Conservation (phyloP, 2,329 filamentous ascomycete species). For the Purpureocillium lavendulum region DNA sequence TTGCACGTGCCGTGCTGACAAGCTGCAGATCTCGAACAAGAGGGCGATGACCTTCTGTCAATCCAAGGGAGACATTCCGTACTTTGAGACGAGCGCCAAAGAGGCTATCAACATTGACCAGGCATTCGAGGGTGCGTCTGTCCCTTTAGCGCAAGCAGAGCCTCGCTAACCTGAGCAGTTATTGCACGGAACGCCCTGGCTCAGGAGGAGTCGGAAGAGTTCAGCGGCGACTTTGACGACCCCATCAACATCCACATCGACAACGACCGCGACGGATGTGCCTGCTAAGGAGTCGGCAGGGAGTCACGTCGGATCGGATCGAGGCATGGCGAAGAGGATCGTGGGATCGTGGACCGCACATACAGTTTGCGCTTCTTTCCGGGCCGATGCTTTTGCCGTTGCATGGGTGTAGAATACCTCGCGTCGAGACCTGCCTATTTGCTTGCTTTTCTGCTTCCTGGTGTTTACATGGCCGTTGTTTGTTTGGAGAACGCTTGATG, state of each 20-base stretch:
- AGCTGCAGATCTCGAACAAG: conserved; percentile 78
- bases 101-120: conserved; percentile 97
- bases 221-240: conserved; percentile 93
- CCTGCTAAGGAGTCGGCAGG: conserved; percentile 54
- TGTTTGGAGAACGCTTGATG: not conserved
- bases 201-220: conserved; percentile 97
- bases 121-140: conserved; percentile 53
- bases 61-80: conserved; percentile 93
- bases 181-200: conserved; percentile 93
- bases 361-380: not conserved
- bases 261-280: conserved; percentile 84
- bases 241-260: conserved; percentile 98
- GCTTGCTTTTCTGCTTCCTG: conserved; percentile 5
- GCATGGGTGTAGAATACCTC: conserved; percentile 9
- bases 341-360: too few species aligned
- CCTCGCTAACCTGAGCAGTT: conserved; percentile 42
- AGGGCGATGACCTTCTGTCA: conserved; percentile 96
- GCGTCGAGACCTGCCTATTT: conserved; percentile 4
- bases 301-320: not conserved
- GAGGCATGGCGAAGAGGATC: too few species aligned
- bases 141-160: not conserved
- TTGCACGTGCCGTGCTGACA: conserved; percentile 3
- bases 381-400: conserved; percentile 1
- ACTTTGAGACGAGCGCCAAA: conserved; percentile 98
- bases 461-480: conserved; percentile 4